These are phyloP conservation scores for Cutaneotrichosporon dermatis DNA, from an alignment of 1,284 basidiomycete genomes.

Conservation along the genomic window DNA sequence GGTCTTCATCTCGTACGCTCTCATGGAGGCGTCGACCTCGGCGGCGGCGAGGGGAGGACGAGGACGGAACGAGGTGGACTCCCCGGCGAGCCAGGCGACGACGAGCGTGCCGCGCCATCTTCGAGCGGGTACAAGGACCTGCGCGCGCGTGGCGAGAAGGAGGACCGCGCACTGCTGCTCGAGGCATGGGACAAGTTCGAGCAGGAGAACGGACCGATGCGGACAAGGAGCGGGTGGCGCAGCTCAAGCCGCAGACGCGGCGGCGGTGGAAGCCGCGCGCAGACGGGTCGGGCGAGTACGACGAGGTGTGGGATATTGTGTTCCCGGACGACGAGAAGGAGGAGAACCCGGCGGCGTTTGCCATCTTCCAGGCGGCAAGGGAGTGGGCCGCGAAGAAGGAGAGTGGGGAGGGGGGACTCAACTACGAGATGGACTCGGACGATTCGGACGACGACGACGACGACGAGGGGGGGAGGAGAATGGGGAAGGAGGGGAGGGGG, in stretches of 20 bases:
- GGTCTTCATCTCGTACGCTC: constrained; percentile 53
- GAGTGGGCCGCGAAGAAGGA: constrained; percentile 60
- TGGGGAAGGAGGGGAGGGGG: background rate
- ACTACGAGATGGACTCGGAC: constrained; percentile 41
- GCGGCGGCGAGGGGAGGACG: constrained; percentile 56
- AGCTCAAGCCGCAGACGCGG: constrained; percentile 84
- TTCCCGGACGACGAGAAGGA: constrained; percentile 93
- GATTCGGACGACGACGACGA: constrained; percentile 23
- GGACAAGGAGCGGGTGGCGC: constrained; percentile 71
- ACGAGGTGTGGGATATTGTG: constrained; percentile 87
- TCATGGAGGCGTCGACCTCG: constrained; percentile 48
- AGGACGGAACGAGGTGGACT: constrained; percentile 65
- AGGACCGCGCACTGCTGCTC: constrained; percentile 84
- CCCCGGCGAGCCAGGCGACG: constrained; percentile 62
- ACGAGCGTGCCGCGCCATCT: constrained; percentile 68
- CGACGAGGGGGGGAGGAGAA: constrained; percentile 21
- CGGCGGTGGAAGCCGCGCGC: constrained; percentile 76
- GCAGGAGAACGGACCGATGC: constrained; percentile 66
- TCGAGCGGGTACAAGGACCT: constrained; percentile 82
- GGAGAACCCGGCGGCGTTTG: constrained; percentile 84
- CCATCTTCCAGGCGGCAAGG: constrained; percentile 88
- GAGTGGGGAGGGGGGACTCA: constrained; percentile 22
- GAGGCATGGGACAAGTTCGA: constrained; percentile 94
- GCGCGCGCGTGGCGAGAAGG: constrained; percentile 72
- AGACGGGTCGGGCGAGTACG: constrained; percentile 76